Evolutionary conservation across 2,329 filamentous ascomycete species (phyloP), one percentile per base, ranked within the genome.

Genomic region (Fusarium tupiense): DNA sequence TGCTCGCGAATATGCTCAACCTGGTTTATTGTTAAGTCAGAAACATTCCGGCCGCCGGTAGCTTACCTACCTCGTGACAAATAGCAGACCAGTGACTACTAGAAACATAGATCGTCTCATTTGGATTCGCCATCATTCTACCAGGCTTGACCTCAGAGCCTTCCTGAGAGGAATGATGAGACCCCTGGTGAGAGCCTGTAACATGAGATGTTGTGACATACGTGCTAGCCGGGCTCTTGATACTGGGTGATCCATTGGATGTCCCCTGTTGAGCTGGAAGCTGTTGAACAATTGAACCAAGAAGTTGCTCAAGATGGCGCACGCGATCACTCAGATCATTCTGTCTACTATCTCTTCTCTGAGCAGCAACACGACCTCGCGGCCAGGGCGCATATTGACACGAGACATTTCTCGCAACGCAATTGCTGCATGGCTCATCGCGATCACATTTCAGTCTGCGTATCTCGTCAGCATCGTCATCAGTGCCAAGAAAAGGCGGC

Each of bases 81-180:
- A 75, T 73, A 14, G 73, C 73, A 19, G 63, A 59, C 73, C 73
- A 75, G 8, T 75, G 73, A 6, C 69, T 73, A 13, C 69, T 69
- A 13, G 73, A 75, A n/a, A 75, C 73, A 40, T 75, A 75, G 4
- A 75, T 71, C 9, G 69, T 75, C 57, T 75, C 73, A 8, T 47
- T 75, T 2, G 71, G 64, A 16, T 61, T 75, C 3, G 67, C 63
- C 59, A 73, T 59, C 52, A 75, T 56, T 2, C 61, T 58, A 0
- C 73, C 73, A 12, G 66, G 73, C 24, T 71, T 75, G 6, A 71
- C 73, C 4, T 68, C 62, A 1, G 37, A 60, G 8, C 53, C 53
- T 2, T 61, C 43, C 17, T 44, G 57, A 17, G 71, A 38, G 6
- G 71, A 64, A 1, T 52, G 58, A 17, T 5, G 61, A 50, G 17